Conservation (phyloP, 768 basidiomycete species). For the Lactifluus subvellereus region DNA sequence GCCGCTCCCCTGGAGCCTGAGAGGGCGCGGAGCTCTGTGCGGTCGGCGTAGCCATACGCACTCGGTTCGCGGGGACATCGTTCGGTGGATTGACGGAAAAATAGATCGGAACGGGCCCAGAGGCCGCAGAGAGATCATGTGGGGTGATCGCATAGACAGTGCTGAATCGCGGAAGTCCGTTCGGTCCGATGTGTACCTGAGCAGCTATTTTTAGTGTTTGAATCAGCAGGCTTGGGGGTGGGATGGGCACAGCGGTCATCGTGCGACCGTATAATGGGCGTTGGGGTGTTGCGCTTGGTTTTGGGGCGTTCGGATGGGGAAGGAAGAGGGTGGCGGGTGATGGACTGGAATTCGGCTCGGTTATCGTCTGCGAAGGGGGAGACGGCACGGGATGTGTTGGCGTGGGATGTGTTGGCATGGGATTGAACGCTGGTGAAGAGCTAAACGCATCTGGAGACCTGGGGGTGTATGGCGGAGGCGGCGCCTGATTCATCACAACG, state of each 20-base stretch:
- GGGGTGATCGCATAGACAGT: slow-evolving; percentile 61
- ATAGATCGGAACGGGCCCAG: slow-evolving; percentile 55
- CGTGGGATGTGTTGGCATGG: slow-evolving; percentile 6
- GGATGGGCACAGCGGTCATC: slow-evolving; percentile 23
- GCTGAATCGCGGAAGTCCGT: slow-evolving; percentile 33
- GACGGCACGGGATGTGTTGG: slow-evolving; percentile 2
- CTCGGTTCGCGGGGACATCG: slow-evolving; percentile 30
- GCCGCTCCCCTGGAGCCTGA: background rate
- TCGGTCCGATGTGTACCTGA: slow-evolving; percentile 21
- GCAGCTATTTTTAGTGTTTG: slow-evolving; percentile 27
- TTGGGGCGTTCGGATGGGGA: slow-evolving; percentile 53
- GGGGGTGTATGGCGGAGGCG: slow-evolving; percentile 31
- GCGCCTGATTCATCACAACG: slow-evolving; percentile 28
- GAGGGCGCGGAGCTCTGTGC: background rate
- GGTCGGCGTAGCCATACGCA: slow-evolving; percentile 25
- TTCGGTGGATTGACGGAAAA: slow-evolving; percentile 51
- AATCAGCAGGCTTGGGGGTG: slow-evolving; percentile 27
- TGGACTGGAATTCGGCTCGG: slow-evolving; percentile 18
- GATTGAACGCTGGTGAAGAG: background rate
- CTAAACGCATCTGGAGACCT: background rate
- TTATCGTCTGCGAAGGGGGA: slow-evolving; percentile 25
- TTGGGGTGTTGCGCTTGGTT: slow-evolving; percentile 34
- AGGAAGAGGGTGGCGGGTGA: slow-evolving; percentile 41
- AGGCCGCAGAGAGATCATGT: slow-evolving; percentile 42
- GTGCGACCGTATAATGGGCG: slow-evolving; percentile 58